phyloP scores from a whole-genome alignment of 1,284 basidiomycete species.

The Neolentinus lepideus region DNA sequence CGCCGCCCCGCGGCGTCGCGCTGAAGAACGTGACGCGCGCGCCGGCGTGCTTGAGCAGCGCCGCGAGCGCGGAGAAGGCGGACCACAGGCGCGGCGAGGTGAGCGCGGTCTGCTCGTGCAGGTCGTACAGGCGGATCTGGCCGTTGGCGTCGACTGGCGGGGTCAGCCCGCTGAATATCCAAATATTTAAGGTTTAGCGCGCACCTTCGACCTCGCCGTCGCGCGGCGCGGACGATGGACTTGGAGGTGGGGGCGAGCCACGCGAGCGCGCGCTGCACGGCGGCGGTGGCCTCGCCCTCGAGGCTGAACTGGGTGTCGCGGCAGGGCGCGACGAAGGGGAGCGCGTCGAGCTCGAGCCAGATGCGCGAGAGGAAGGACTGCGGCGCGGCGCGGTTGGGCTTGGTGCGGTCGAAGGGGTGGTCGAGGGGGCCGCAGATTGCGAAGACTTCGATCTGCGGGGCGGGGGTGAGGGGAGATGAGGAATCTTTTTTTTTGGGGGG shows the following conservation, averaged over 20 bases:
- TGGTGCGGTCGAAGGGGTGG: neutral
- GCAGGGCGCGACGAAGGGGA: conserved; percentile 2
- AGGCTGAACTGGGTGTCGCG: conserved; percentile 4
- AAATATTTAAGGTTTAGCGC: neutral
- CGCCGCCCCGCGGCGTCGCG: conserved; percentile 3
- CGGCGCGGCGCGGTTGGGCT: neutral
- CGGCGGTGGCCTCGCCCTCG: conserved; percentile 1
- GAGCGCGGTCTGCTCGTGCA: conserved; percentile 1
- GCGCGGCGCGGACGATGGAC: neutral
- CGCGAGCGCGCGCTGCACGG: neutral
- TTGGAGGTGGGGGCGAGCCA: conserved; percentile 2
- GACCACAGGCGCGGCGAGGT: conserved; percentile 1
- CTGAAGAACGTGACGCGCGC: conserved; percentile 2
- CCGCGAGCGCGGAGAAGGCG: conserved; percentile 1
- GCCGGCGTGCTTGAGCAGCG: neutral
- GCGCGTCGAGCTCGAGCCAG: conserved; percentile 5
- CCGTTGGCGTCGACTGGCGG: conserved; percentile 2
- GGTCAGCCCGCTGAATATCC: neutral
- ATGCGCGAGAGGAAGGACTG: conserved; percentile 4
- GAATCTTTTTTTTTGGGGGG: neutral
- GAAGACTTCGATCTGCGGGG: conserved; percentile 1
- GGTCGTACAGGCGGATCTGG: conserved; percentile 3
- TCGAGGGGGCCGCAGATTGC: conserved; percentile 4
- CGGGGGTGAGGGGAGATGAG: neutral
- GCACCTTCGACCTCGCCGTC: conserved; percentile 1